Conservation (phyloP, 331 rosid species). For the Phaseolus coccineus region DNA sequence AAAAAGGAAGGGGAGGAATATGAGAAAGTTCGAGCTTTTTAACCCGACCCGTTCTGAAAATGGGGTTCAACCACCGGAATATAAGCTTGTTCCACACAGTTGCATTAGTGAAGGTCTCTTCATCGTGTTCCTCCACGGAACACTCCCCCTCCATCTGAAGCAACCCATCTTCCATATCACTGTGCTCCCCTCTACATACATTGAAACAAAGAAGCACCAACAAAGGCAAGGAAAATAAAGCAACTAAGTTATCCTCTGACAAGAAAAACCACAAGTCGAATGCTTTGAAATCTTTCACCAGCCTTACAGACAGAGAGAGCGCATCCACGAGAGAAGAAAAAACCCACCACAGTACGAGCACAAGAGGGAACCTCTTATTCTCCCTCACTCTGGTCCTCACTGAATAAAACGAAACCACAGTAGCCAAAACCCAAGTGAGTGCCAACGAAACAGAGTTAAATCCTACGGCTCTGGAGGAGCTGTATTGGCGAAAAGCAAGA, state of each 20-base stretch:
- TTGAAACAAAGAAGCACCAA: slow-evolving; percentile 58
- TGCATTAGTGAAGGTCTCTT: slow-evolving; percentile 53
- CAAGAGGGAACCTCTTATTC: slow-evolving; percentile 42
- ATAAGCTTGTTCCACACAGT: slow-evolving; percentile 76
- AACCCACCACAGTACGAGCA: slow-evolving; percentile 72
- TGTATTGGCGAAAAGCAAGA: slow-evolving; percentile 36
- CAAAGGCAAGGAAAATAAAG: slow-evolving; percentile 63
- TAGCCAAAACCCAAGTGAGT: slow-evolving; percentile 53
- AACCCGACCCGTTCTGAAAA: slow-evolving; percentile 67
- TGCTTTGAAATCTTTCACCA: slow-evolving; percentile 44
- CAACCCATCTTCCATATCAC: slow-evolving; percentile 54
- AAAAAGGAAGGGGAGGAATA: slow-evolving; percentile 71
- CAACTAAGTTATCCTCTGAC: slow-evolving; percentile 61
- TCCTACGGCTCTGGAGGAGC: neutral
- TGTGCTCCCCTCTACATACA: slow-evolving; percentile 44
- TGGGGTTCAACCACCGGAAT: slow-evolving; percentile 83
- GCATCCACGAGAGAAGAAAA: slow-evolving; percentile 45
- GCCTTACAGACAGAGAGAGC: slow-evolving; percentile 45
- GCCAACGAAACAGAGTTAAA: slow-evolving; percentile 35
- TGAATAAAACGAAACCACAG: slow-evolving; percentile 43
- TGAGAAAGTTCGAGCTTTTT: slow-evolving; percentile 68
- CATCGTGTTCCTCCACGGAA: slow-evolving; percentile 14
- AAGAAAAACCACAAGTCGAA: slow-evolving; percentile 48
- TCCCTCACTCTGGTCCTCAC: slow-evolving; percentile 27
- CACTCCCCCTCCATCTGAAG: slow-evolving; percentile 53